These are phyloP conservation scores for Bondarzewia mesenterica DNA, from an alignment of 1,284 basidiomycete species.

Conservation along the genomic window DNA sequence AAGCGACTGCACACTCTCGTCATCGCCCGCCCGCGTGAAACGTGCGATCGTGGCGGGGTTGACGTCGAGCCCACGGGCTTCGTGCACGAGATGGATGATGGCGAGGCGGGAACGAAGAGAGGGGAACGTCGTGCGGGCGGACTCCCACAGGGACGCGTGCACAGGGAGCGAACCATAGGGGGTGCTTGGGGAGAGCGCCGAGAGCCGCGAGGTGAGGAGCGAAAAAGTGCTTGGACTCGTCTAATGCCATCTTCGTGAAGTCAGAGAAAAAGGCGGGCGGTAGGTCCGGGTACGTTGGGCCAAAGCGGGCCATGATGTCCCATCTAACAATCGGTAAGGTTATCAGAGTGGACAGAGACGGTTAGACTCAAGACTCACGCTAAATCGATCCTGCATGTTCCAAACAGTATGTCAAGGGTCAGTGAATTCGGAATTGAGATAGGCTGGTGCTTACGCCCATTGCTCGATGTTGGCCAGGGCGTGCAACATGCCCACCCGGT, in stretches of 20 bases:
- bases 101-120: conserved; percentile 73
- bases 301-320: conserved; percentile 82
- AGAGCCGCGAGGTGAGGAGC: conserved; percentile 47
- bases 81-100: conserved; percentile 87
- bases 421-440: background rate
- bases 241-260: conserved; percentile 76
- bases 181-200: conserved; percentile 57
- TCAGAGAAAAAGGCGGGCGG: conserved; percentile 74
- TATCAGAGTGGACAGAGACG: background rate
- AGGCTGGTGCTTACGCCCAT: conserved; percentile 83
- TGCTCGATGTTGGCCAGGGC: conserved; percentile 88
- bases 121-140: conserved; percentile 63
- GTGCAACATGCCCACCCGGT: conserved; percentile 69
- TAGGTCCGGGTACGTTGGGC: conserved; percentile 48
- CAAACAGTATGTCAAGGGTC: background rate
- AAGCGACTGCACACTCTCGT: conserved; percentile 62
- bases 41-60: conserved; percentile 80
- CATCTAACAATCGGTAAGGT: background rate
- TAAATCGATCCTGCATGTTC: conserved; percentile 62
- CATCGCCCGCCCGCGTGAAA: conserved; percentile 65
- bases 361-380: conserved; percentile 39
- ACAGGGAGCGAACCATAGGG: conserved; percentile 73
- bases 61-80: conserved; percentile 82
- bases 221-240: conserved; percentile 82
- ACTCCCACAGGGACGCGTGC: conserved; percentile 78